These are phyloP conservation scores for Colletotrichum zoysiae DNA, from an alignment of 2,329 filamentous ascomycete genomes.

Conservation along the genomic window DNA sequence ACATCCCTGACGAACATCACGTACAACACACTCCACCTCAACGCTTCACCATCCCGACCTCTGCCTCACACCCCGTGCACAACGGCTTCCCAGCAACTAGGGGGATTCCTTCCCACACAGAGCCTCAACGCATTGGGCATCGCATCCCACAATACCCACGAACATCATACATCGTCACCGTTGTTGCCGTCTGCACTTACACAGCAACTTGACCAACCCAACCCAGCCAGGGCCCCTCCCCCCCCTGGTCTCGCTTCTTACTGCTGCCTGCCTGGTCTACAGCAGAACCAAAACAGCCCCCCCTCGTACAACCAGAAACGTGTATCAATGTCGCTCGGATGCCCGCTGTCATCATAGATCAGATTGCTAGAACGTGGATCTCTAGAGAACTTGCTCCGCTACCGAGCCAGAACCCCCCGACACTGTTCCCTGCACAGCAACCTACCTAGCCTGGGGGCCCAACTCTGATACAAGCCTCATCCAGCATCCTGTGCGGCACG, in stretches of 20 bases:
- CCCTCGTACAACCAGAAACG: slow-evolving; percentile 46
- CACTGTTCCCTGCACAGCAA: slow-evolving; percentile 49
- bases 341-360: slow-evolving; percentile 66
- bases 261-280: slow-evolving; percentile 34
- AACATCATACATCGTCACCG: slow-evolving; percentile 18
- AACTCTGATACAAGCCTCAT: slow-evolving; percentile 56
- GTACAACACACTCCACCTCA: slow-evolving; percentile 39
- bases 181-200: slow-evolving; percentile 1
- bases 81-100: slow-evolving; percentile 40
- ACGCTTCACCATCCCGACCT: slow-evolving; percentile 38
- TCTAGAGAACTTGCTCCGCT: slow-evolving; percentile 55
- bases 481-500: slow-evolving; percentile 46
- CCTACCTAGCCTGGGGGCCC: slow-evolving; percentile 49
- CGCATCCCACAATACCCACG: slow-evolving; percentile 22
- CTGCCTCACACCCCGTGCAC: slow-evolving; percentile 31
- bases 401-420: slow-evolving; percentile 56
- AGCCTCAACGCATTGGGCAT: slow-evolving; percentile 42
- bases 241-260: slow-evolving; percentile 30
- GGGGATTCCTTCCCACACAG: slow-evolving; percentile 22
- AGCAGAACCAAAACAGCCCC: slow-evolving; percentile 33
- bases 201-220: slow-evolving; percentile 18
- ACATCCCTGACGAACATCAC: slow-evolving; percentile 43
- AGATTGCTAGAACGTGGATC: slow-evolving; percentile 63
- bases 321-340: slow-evolving; percentile 64
- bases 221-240: not conserved